Conservation (phyloP, 1,284 basidiomycete species). For the Ustilago vetiveriae region DNA sequence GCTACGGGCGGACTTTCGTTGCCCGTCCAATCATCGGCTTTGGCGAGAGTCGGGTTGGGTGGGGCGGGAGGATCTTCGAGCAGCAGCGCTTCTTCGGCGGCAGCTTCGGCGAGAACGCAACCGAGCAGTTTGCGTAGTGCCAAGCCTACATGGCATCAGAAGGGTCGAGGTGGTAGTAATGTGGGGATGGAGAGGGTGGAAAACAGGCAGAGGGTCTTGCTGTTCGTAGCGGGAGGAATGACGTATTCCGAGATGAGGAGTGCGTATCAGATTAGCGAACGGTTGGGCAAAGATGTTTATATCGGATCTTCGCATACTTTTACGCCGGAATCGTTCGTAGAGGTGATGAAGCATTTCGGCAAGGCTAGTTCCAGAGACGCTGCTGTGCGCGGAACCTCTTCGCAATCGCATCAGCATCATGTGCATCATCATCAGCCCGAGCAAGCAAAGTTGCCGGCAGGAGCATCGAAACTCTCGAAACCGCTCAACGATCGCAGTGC, state of each 20-base stretch:
- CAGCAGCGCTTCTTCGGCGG: background rate
- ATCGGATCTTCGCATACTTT: slow-evolving; percentile 90
- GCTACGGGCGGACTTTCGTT: slow-evolving; percentile 7
- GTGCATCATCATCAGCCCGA: background rate
- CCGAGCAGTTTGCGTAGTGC: slow-evolving; percentile 52
- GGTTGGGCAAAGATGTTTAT: slow-evolving; percentile 85
- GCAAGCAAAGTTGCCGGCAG: slow-evolving; percentile 18
- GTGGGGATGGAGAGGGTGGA: slow-evolving; percentile 66
- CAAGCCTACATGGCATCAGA: slow-evolving; percentile 61
- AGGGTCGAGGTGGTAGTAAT: slow-evolving; percentile 35
- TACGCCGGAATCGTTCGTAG: slow-evolving; percentile 84
- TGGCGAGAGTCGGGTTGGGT: slow-evolving; percentile 39
- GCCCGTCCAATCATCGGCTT: slow-evolving; percentile 33
- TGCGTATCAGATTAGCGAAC: slow-evolving; percentile 80
- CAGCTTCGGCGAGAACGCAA: slow-evolving; percentile 11
- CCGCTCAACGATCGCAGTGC: slow-evolving; percentile 48
- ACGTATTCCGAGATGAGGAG: slow-evolving; percentile 94
- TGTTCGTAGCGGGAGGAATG: slow-evolving; percentile 95
- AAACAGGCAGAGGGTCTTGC: slow-evolving; percentile 81
- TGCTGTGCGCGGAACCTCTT: background rate
- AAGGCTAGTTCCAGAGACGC: slow-evolving; percentile 45
- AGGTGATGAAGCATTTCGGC: slow-evolving; percentile 77
- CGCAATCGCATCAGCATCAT: background rate
- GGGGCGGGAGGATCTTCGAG: background rate
- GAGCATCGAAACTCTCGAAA: slow-evolving; percentile 32